Evolutionary conservation across 2,329 filamentous ascomycete genomes (phyloP), one percentile per base, ranked within the genome.

Genomic region (Whalleya microplaca): DNA sequence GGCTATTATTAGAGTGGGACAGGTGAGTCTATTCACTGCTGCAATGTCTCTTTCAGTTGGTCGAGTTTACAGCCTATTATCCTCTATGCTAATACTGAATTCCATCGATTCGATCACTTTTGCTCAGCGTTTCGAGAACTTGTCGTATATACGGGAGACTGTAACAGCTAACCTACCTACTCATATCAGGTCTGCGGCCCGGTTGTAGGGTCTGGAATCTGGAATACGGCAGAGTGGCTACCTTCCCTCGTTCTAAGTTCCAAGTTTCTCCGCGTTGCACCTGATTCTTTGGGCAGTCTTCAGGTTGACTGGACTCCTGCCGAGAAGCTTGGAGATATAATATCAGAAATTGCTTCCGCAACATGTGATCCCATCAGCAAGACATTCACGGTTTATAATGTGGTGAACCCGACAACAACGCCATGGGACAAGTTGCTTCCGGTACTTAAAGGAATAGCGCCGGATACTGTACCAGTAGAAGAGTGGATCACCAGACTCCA

Each of bases 241-340:
- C 64, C 62, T 2, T 64, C 62, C 19, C 51, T 66, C n/a, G 57
- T 65, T 7, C 45, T 58, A 9, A 66, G 64, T 42, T 66, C 62
- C 27, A 62, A 64, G 49, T 65, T 55, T 42, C 56, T 66, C 42
- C 51, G 59, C 5, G 58, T 45, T 0, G 47, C 49, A 1, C 64
- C 61, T 0, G 46, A 48, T 5, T 61, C 57, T 2, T 27, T 66
- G 16, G 60, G 59, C 4, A 46, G 19, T 14, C n/a, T 51, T 9
- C 14, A 48, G 20, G 48, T 66, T 6, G 56, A 66, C 49, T 65
- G 58, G 58, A 53, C 64, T 10, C 64, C 62, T 5, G 58, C 65
- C 3, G 62, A 66, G 40, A 54, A 62, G 44, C 41, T 65, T 16
- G 61, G 56, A 1, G 55, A 55, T 2, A 65, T 62, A 12, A 55